A percentile compares a stretch with the other conserved stretches of the same genome.
Conservation (phyloP, 78 protist genomes). For the Creolimax fragrantissima region DNA sequence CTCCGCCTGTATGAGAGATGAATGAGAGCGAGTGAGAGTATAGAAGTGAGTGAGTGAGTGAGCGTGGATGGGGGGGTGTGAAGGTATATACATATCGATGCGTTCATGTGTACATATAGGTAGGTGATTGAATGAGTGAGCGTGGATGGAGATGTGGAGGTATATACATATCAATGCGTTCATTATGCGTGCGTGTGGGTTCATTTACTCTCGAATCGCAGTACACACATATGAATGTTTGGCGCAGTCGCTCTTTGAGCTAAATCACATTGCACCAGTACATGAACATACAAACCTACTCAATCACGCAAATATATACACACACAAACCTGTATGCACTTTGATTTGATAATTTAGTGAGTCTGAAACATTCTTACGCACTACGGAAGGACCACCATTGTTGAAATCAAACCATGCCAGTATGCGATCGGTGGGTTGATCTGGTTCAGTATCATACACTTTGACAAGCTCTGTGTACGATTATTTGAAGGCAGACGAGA, state of each 20-base stretch:
- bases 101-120: not conserved
- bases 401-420: not conserved
- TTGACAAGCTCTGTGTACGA: not conserved
- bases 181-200: too few relatives aligned
- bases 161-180: not conserved
- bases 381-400: not conserved
- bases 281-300: not conserved
- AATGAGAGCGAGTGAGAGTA: too few relatives aligned
- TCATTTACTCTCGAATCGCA: too few relatives aligned
- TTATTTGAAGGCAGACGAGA: too few relatives aligned
- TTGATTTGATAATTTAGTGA: too few relatives aligned
- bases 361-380: too few relatives aligned
- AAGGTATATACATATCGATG: not conserved
- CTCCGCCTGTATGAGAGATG: too few relatives aligned
- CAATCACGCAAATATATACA: not conserved
- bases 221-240: not conserved
- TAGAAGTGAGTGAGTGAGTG: not conserved
- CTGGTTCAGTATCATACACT: not conserved
- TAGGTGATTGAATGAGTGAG: not conserved
- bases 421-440: not conserved
- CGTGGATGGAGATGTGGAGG: not conserved
- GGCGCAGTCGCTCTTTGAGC: not conserved
- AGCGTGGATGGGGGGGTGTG: too few relatives aligned
- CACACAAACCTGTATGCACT: not conserved
- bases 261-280: not conserved